These are phyloP conservation scores for Striga asiatica DNA, from an alignment of 257 asterid genomes.

Conservation along the genomic window DNA sequence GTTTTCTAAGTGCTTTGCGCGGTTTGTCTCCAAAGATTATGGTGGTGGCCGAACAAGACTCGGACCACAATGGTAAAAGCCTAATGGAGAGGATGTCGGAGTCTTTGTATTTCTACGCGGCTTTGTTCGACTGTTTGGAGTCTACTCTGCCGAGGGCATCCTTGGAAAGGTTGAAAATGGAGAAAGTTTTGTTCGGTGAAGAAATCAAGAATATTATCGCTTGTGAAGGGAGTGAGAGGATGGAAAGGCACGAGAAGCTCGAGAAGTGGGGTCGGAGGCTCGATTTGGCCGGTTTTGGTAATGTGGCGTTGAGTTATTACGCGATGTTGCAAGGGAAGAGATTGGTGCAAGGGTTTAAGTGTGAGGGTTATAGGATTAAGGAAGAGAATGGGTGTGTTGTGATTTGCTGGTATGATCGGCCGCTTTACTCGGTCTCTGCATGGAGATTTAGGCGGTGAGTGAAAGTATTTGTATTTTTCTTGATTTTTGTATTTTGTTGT, in stretches of 20 bases:
- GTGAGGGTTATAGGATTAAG: conserved; percentile 85
- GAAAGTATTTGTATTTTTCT: conserved; percentile 7
- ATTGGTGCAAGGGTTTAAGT: conserved; percentile 48
- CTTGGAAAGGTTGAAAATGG: conserved; percentile 67
- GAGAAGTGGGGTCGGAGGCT: conserved; percentile 77
- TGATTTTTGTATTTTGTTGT: neutral
- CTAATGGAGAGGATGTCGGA: conserved; percentile 89
- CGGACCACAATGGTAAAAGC: conserved; percentile 59
- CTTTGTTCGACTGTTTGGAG: conserved; percentile 83
- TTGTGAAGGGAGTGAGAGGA: conserved; percentile 78
- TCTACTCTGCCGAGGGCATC: conserved; percentile 64
- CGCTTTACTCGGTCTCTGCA: conserved; percentile 70
- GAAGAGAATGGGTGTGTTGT: conserved; percentile 75
- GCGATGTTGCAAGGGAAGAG: conserved; percentile 83
- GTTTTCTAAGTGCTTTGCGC: conserved; percentile 56
- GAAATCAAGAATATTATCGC: conserved; percentile 82
- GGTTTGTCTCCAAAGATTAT: conserved; percentile 72
- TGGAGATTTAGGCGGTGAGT: conserved; percentile 71
- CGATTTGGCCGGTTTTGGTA: conserved; percentile 50
- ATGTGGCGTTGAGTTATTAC: conserved; percentile 68
- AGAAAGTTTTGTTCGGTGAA: conserved; percentile 75
- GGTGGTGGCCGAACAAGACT: conserved; percentile 88
- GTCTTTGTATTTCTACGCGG: conserved; percentile 67
- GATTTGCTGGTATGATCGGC: conserved; percentile 90
- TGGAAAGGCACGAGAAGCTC: conserved; percentile 79